Evolutionary conservation across 441 rosid genomes (phyloP).

Genomic region (Hura crepitans): DNA sequence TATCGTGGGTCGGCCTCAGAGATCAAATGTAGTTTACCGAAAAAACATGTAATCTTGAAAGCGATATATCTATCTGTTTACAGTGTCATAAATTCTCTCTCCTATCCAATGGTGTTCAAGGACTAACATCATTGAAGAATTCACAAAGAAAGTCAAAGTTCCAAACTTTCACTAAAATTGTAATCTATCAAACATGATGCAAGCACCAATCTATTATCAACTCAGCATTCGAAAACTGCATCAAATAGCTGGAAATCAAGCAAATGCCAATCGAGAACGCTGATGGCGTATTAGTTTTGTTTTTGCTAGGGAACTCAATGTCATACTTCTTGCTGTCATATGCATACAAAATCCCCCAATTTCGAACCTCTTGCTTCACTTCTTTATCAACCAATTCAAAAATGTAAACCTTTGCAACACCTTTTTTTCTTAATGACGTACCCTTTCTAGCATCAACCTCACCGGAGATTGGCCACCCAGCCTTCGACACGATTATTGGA

Average conservation of each 20-base stretch:
- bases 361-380: constrained; percentile 32
- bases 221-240: background rate
- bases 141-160: background rate
- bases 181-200: background rate
- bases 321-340: constrained; percentile 62
- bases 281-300: constrained; percentile 6
- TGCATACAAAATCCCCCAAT: constrained; percentile 69
- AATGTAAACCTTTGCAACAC: constrained; percentile 55
- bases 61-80: background rate
- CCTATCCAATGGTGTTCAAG: background rate
- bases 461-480: constrained; percentile 82
- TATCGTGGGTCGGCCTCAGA: background rate
- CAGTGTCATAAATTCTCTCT: too few species aligned
- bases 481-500: constrained; percentile 70
- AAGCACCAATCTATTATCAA: background rate
- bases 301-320: constrained; percentile 43
- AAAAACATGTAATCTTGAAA: background rate
- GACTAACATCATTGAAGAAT: background rate
- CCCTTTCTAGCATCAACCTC: constrained; percentile 76
- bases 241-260: constrained; percentile 11
- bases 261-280: constrained; percentile 21
- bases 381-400: constrained; percentile 65
- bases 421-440: constrained; percentile 73
- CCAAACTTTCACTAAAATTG: background rate
- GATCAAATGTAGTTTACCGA: background rate